phyloP scores from a whole-genome alignment of 2,329 filamentous ascomycete genomes.

The Fusarium nematophilum region DNA sequence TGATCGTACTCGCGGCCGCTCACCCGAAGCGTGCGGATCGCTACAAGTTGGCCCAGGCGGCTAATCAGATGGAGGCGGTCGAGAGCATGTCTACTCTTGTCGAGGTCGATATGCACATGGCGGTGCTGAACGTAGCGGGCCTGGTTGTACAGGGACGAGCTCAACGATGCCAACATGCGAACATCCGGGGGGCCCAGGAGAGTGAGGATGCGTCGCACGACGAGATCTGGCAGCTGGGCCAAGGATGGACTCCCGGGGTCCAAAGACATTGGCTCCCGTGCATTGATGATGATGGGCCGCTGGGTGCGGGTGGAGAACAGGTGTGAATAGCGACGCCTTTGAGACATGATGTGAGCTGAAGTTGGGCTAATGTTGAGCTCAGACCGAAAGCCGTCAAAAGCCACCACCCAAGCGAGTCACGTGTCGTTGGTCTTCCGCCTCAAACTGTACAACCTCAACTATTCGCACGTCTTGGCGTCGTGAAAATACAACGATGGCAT shows the following conservation, averaged over 20 bases:
- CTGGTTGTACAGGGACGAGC: slow-evolving; percentile 1
- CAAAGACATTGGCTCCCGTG: background rate
- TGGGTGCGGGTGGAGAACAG: background rate
- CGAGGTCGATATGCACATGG: slow-evolving; percentile 13
- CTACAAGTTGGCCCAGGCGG: slow-evolving; percentile 8
- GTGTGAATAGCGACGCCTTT: no score
- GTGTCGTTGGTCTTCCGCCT: no score
- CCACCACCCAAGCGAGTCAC: no score
- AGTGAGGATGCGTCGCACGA: slow-evolving; percentile 9
- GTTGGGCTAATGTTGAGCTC: no score
- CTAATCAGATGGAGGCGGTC: slow-evolving; percentile 8
- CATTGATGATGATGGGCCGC: background rate
- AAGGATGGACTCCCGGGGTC: slow-evolving; percentile 5
- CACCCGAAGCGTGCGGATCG: slow-evolving; percentile 11
- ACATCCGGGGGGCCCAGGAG: background rate
- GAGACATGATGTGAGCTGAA: no score
- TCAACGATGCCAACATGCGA: background rate
- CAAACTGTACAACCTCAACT: no score
- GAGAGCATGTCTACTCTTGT: background rate
- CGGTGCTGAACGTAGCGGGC: slow-evolving; percentile 16
- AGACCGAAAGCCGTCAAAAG: no score
- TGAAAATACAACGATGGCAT: no score
- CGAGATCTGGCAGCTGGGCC: slow-evolving; percentile 9
- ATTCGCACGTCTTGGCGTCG: no score
- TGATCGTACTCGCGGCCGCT: background rate